Percentiles rank a stretch among this genome's conserved stretches.
Conservation (phyloP, 768 basidiomycete species). For the Chlorophyllum brunneum region DNA sequence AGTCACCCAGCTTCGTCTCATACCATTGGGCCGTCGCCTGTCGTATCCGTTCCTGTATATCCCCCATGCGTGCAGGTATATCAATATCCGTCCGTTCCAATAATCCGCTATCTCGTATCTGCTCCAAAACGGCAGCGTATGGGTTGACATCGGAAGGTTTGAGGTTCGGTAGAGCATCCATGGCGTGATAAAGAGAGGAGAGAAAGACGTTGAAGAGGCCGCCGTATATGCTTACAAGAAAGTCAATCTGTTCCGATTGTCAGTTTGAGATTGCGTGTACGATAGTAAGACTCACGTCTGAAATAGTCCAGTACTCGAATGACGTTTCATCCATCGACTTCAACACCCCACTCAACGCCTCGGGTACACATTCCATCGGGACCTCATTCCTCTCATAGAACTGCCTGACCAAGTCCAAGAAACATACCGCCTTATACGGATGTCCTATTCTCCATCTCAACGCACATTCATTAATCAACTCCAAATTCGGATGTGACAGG, state of each 20-base stretch:
- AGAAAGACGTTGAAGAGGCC: conserved; percentile 85
- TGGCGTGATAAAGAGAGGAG: conserved; percentile 76
- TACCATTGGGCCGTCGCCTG: conserved; percentile 60
- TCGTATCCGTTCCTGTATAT: conserved; percentile 64
- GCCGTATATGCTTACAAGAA: conserved; percentile 64
- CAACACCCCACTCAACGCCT: conserved; percentile 72
- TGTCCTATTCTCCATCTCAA: conserved; percentile 86
- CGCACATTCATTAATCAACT: conserved; percentile 85
- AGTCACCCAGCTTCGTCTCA: conserved; percentile 55
- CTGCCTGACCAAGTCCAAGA: conserved; percentile 80
- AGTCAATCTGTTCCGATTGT: conserved; percentile 49
- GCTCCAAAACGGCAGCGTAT: conserved; percentile 64
- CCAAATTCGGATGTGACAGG: conserved; percentile 71
- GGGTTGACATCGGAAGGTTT: conserved; percentile 68
- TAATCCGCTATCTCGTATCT: conserved; percentile 64
- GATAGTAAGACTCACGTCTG: conserved; percentile 61
- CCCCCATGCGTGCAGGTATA: conserved; percentile 57
- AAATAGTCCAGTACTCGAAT: conserved; percentile 70
- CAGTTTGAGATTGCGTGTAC: not conserved
- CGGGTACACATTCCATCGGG: conserved; percentile 91
- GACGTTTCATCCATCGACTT: conserved; percentile 71
- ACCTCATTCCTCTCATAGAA: conserved; percentile 89
- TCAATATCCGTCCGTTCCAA: conserved; percentile 75
- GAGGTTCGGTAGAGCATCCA: conserved; percentile 72
- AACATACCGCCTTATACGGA: conserved; percentile 72